Evolutionary conservation across 139 green algal genomes (phyloP).

Genomic region (Auxenochlorella pyrenoidosa): DNA sequence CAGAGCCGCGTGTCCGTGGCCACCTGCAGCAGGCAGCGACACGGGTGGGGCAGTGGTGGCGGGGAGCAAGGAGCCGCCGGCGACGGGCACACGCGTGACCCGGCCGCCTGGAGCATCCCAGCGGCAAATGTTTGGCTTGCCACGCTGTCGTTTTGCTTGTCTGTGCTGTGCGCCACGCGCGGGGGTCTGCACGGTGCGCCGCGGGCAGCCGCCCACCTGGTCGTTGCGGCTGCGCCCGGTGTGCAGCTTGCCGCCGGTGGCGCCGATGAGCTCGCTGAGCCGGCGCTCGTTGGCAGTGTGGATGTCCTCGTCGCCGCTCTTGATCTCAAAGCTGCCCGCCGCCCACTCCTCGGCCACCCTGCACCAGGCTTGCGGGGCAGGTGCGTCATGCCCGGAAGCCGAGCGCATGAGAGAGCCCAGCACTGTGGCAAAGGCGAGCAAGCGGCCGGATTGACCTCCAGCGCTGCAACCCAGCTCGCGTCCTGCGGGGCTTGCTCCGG

Average conservation of each 20-base stretch:
- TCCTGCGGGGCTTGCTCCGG: no score
- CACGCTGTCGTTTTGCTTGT: no score
- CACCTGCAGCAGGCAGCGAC: constrained; percentile 64
- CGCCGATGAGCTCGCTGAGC: constrained; percentile 90
- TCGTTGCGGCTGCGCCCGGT: constrained; percentile 97
- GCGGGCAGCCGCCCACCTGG: constrained; percentile 68
- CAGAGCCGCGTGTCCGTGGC: constrained; percentile 97
- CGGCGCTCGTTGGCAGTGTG: constrained; percentile 97
- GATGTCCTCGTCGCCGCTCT: constrained; percentile 95
- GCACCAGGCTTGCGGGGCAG: no score
- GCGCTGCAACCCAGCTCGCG: background rate
- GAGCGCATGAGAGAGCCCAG: background rate
- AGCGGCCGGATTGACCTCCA: no score
- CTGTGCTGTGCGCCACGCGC: no score
- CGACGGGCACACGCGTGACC: no score
- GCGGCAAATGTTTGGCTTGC: no score
- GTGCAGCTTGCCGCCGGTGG: constrained; percentile 97
- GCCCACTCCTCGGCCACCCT: constrained; percentile 80
- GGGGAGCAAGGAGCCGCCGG: no score
- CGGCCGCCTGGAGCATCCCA: no score
- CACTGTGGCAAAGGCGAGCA: background rate
- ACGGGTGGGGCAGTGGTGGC: no score
- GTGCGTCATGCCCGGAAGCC: no score
- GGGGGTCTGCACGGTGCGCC: no score
- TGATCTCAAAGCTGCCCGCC: constrained; percentile 79